Evolutionary conservation across 1,284 basidiomycete genomes (phyloP), one percentile per base, ranked within the genome.

Genomic region (Pisolithus thermaeus): DNA sequence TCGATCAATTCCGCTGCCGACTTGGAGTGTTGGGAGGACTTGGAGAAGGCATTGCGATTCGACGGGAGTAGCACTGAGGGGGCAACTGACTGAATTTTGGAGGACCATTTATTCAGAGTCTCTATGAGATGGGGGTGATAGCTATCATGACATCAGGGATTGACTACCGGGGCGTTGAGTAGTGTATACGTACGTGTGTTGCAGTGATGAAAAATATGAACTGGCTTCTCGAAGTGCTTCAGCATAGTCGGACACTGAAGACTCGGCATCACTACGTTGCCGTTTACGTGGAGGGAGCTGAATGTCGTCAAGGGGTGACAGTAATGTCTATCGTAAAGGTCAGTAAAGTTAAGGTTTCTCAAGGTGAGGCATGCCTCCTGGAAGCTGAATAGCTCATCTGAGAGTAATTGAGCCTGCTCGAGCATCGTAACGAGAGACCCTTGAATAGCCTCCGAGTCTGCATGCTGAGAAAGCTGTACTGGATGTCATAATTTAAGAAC

Each of bases 81-180:
- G 0, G 91, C 82, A 5, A 95, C 92, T 0, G 92, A 89, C 62
- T 94, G 90, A 44, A 97, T 89, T 72, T 97, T 97, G 35, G 86
- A 78, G 7, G 90, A 93, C 94, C 94, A 97, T 71, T 97, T 97
- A 46, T 78, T 73, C 18, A 97, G 76, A 2, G 90, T 92, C 52
- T 83, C 81, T 38, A 92, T 67, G 14, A 90, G 73, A 58, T 84
- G 73, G 2, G 81, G 76, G 61, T 92, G 90, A 49, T 80, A 80
- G 37, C 83, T 86, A 49, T 11, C 1, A 5, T 20, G 16, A 43
- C 7, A 35, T 66, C 9, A 59, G 53, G 46, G 30, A 47, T 32
- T 51, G 37, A 49, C 32, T 35, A 16, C 48, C 42, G 39, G 47
- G 28, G 41, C 47, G 46, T 32, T 28, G 51, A 30, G 20, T 48